phyloP scores from a whole-genome alignment of 768 basidiomycete genomes.

The Ramaria sp. region DNA sequence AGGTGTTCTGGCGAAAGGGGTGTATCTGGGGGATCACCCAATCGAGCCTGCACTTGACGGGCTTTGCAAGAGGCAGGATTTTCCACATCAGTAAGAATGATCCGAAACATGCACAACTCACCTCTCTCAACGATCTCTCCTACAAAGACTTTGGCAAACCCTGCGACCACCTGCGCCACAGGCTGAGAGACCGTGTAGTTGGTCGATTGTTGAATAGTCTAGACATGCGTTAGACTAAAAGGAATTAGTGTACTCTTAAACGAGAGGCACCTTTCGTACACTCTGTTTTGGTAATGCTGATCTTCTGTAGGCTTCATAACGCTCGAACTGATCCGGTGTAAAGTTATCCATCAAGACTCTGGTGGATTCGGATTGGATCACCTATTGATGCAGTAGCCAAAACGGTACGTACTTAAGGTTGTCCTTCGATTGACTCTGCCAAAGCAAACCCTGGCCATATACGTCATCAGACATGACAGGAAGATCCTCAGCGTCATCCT shows the following conservation, averaged over 20 bases:
- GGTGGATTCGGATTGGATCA: not conserved
- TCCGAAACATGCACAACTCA: slow-evolving; percentile 19
- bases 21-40: not conserved
- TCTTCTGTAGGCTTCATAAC: slow-evolving; percentile 81
- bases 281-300: slow-evolving; percentile 76
- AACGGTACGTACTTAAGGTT: slow-evolving; percentile 55
- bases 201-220: slow-evolving; percentile 77
- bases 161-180: slow-evolving; percentile 82
- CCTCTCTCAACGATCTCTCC: slow-evolving; percentile 89
- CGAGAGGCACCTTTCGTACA: slow-evolving; percentile 69
- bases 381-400: not conserved
- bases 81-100: not conserved
- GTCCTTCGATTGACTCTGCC: slow-evolving; percentile 82
- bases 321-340: slow-evolving; percentile 71
- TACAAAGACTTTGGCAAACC: slow-evolving; percentile 85
- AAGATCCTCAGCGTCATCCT: slow-evolving; percentile 67
- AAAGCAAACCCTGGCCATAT: slow-evolving; percentile 72
- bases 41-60: slow-evolving; percentile 59
- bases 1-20: slow-evolving; percentile 83
- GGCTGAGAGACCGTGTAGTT: slow-evolving; percentile 79
- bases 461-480: slow-evolving; percentile 87
- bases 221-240: not conserved
- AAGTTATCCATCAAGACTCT: slow-evolving; percentile 89
- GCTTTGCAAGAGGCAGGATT: slow-evolving; percentile 30
- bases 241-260: not conserved